Conservation (phyloP, 495 filamentous ascomycete species). For the Penicillium angulare region DNA sequence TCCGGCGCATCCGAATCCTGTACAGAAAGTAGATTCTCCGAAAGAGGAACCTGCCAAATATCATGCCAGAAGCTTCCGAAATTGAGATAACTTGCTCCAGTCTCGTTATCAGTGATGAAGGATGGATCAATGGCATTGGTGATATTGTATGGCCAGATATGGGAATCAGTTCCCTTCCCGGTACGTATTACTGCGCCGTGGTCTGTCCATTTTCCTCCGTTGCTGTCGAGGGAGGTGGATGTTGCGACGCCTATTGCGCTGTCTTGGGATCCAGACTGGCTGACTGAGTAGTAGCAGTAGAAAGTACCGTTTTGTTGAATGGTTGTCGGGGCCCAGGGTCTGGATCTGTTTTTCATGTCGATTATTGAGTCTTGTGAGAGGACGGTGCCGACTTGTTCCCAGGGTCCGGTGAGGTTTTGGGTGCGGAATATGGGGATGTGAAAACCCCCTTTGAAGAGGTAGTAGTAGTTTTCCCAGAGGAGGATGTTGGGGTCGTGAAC, state of each 20-base stretch:
- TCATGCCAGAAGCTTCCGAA: constrained; percentile 76
- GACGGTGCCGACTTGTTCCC: constrained; percentile 40
- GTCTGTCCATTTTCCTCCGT: constrained; percentile 56
- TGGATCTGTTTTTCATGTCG: constrained; percentile 29
- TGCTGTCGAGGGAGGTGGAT: constrained; percentile 52
- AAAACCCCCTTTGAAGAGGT: constrained; percentile 38
- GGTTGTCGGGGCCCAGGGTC: constrained; percentile 64
- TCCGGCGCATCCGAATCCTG: constrained; percentile 33
- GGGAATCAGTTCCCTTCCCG: constrained; percentile 27
- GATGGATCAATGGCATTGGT: constrained; percentile 76
- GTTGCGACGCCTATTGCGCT: constrained; percentile 73
- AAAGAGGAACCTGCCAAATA: constrained; percentile 63
- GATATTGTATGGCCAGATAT: constrained; percentile 49
- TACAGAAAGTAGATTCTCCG: constrained; percentile 39
- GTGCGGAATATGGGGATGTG: constrained; percentile 34
- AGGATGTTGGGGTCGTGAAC: constrained; percentile 44
- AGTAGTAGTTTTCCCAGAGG: constrained; percentile 30
- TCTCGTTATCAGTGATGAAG: constrained; percentile 47
- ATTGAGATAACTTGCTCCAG: constrained; percentile 53
- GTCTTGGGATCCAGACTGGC: constrained; percentile 58
- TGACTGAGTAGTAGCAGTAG: constrained; percentile 73
- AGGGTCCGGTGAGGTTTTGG: constrained; percentile 38
- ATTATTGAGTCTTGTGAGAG: constrained; percentile 42
- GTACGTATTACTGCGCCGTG: constrained; percentile 47
- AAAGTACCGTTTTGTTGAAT: constrained; percentile 54